A percentile compares a stretch with the other conserved stretches of the same genome.
These are phyloP conservation scores for Amylocystis lapponica DNA, from an alignment of 768 basidiomycete genomes.

Conservation along the genomic window DNA sequence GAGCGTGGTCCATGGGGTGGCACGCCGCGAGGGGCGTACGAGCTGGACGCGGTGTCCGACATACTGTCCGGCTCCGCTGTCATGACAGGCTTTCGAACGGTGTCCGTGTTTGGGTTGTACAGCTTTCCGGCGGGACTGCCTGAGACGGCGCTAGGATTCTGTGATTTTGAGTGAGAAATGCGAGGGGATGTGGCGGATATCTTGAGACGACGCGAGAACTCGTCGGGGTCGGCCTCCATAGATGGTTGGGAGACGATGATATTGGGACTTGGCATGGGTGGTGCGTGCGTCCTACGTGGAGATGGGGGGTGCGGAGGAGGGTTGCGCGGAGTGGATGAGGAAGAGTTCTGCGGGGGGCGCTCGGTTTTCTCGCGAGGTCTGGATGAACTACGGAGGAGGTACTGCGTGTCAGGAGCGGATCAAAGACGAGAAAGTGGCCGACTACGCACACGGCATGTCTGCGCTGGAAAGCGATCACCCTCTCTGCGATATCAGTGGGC, in stretches of 20 bases:
- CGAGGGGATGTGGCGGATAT: conserved; percentile 46
- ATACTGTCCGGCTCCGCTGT: conserved; percentile 61
- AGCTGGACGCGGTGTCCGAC: conserved; percentile 52
- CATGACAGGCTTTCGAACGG: conserved; percentile 44
- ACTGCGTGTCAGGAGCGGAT: not conserved
- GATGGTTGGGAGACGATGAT: conserved; percentile 35
- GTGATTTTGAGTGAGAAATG: conserved; percentile 26
- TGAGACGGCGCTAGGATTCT: conserved; percentile 15
- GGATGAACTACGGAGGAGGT: conserved; percentile 32
- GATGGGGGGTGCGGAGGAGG: conserved; percentile 32
- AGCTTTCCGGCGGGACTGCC: conserved; percentile 42
- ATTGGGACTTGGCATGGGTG: conserved; percentile 15
- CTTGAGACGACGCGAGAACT: conserved; percentile 69
- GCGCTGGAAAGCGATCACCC: conserved; percentile 62
- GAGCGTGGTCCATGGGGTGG: conserved; percentile 25
- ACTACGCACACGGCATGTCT: conserved; percentile 51
- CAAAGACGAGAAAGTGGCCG: not conserved
- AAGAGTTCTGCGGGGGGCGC: conserved; percentile 28
- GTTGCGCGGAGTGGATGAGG: conserved; percentile 23
- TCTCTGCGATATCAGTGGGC: conserved; percentile 51
- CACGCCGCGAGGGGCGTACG: conserved; percentile 36
- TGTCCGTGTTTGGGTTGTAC: conserved; percentile 69
- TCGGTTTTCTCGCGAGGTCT: conserved; percentile 45
- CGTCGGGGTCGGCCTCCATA: conserved; percentile 52
- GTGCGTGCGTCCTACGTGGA: conserved; percentile 19